These are phyloP conservation scores for Penicillium arizonense DNA, from an alignment of 495 filamentous ascomycete genomes.

Conservation along the genomic window DNA sequence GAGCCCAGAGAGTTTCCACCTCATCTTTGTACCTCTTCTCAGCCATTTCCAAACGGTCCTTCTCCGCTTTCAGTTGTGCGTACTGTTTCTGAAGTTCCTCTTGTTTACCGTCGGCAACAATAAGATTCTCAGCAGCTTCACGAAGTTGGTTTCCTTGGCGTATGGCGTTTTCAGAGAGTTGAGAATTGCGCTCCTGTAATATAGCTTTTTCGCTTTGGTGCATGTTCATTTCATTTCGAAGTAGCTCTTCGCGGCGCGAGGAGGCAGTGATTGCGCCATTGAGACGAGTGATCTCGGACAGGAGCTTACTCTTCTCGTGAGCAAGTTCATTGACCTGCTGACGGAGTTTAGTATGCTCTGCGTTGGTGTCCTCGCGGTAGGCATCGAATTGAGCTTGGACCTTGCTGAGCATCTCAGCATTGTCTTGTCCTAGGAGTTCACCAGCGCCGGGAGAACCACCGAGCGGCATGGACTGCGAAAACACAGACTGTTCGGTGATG, in stretches of 20 bases:
- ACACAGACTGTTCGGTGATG: conserved; percentile 57
- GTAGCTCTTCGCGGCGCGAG: conserved; percentile 79
- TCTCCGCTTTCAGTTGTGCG: conserved; percentile 90
- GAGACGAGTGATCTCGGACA: conserved; percentile 73
- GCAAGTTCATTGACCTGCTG: conserved; percentile 83
- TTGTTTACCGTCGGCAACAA: conserved; percentile 75
- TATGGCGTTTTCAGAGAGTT: conserved; percentile 74
- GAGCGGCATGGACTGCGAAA: conserved; percentile 61
- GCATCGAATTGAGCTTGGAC: conserved; percentile 87
- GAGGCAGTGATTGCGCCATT: conserved; percentile 79
- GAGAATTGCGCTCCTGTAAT: conserved; percentile 74
- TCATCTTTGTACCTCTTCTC: conserved; percentile 84
- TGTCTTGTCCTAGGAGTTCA: conserved; percentile 54
- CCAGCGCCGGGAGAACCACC: conserved; percentile 42
- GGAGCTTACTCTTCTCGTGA: conserved; percentile 73
- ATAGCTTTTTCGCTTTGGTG: conserved; percentile 80
- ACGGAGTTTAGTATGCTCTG: conserved; percentile 75
- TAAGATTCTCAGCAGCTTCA: conserved; percentile 88
- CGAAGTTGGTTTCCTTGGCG: conserved; percentile 72
- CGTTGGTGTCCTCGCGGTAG: conserved; percentile 78
- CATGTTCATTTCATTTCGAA: conserved; percentile 83
- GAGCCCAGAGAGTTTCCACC: conserved; percentile 78
- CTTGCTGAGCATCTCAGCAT: conserved; percentile 72
- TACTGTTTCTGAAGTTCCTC: conserved; percentile 90
- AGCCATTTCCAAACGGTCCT: conserved; percentile 85